Evolutionary conservation across 768 basidiomycete species (phyloP).

Genomic region (Amanita rimosa): DNA sequence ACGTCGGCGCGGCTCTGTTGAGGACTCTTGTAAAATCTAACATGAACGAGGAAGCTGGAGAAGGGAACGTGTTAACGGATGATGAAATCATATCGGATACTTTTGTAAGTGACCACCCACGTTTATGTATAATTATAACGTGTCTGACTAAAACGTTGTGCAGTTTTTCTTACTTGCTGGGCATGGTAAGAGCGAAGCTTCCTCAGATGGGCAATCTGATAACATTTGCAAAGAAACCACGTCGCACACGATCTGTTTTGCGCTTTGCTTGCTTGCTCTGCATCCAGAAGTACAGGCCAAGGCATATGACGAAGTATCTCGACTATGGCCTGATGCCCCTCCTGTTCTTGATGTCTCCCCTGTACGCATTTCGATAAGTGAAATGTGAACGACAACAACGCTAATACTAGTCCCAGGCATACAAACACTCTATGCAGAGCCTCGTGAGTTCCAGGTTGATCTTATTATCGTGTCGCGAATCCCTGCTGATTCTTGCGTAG

Average conservation of each 20-base stretch:
- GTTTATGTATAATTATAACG: not conserved
- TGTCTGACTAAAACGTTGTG: no score
- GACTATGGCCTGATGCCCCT: slow-evolving; percentile 27
- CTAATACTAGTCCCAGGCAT: slow-evolving; percentile 17
- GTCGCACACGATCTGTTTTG: slow-evolving; percentile 32
- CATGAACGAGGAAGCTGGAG: slow-evolving; percentile 22
- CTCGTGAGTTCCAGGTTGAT: slow-evolving; percentile 17
- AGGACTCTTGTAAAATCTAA: slow-evolving; percentile 37
- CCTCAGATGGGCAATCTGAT: not conserved
- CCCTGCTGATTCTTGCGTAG: slow-evolving; percentile 13
- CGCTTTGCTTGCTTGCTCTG: slow-evolving; percentile 32
- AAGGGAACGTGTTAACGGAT: slow-evolving; percentile 24
- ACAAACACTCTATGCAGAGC: slow-evolving; percentile 25
- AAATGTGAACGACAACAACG: not conserved
- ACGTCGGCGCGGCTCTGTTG: slow-evolving; percentile 25
- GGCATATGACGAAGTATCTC: slow-evolving; percentile 27
- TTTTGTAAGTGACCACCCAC: slow-evolving; percentile 23
- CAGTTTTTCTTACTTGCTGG: slow-evolving; percentile 39
- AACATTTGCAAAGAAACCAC: slow-evolving; percentile 28
- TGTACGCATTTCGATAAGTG: slow-evolving; percentile 13
- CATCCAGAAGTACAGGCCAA: slow-evolving; percentile 37
- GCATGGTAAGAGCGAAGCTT: slow-evolving; percentile 23
- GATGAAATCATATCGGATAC: slow-evolving; percentile 36
- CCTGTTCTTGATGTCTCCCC: slow-evolving; percentile 15
- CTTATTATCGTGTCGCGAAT: not conserved